These are phyloP conservation scores for Lasiosphaeriaceae sp. DNA, from an alignment of 495 filamentous ascomycete genomes.

Conservation along the genomic window DNA sequence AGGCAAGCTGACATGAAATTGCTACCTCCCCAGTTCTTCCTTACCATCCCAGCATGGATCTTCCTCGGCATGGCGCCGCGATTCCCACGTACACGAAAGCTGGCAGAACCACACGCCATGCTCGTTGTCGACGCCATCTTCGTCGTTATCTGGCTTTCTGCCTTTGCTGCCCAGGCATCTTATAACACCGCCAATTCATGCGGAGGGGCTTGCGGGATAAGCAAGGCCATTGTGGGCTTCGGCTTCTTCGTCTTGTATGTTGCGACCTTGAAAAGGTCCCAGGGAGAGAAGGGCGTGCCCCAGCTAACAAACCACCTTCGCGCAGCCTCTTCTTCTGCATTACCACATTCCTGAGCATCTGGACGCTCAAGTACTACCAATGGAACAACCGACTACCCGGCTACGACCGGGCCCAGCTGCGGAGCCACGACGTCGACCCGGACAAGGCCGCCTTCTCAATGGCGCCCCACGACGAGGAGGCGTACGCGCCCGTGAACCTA, in stretches of 20 bases:
- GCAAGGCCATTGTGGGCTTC: conserved; percentile 73
- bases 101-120: conserved; percentile 81
- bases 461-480: conserved; percentile 52
- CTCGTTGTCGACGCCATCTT: conserved; percentile 69
- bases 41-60: conserved; percentile 75
- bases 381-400: conserved; percentile 73
- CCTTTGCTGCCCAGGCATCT: conserved; percentile 70
- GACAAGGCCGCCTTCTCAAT: conserved; percentile 57
- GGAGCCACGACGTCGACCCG: conserved; percentile 48
- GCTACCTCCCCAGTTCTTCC: conserved; percentile 62
- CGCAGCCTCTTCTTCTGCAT: conserved; percentile 67
- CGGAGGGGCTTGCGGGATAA: conserved; percentile 60
- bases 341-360: conserved; percentile 71
- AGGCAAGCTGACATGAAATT: background rate
- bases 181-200: conserved; percentile 53
- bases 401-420: conserved; percentile 51
- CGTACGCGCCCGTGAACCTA: conserved; percentile 44
- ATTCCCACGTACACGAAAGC: conserved; percentile 73
- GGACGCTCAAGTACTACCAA: conserved; percentile 74
- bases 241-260: conserved; percentile 75
- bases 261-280: background rate
- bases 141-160: conserved; percentile 78
- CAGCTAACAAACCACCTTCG: background rate
- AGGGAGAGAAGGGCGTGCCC: background rate
- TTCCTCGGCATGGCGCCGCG: conserved; percentile 81